Evolutionary conservation across 2,329 filamentous ascomycete species (phyloP).

Genomic region (Exophiala calicioides): DNA sequence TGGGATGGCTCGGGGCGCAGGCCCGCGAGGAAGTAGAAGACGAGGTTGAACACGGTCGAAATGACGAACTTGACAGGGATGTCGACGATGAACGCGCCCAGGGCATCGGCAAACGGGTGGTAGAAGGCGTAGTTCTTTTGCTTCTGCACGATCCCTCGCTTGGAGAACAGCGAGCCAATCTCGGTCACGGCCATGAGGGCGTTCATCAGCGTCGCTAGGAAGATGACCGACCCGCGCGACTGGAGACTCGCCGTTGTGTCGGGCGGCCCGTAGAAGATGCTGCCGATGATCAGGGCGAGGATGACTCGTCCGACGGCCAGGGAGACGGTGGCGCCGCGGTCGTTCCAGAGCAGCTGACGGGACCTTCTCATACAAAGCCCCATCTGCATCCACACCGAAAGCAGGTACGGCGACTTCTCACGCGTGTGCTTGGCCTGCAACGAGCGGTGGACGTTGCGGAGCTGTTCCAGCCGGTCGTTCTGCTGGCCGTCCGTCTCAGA

Average conservation of each 20-base stretch:
- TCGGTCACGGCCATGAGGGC: constrained; percentile 65
- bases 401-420: constrained; percentile 57
- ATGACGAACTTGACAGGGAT: constrained; percentile 61
- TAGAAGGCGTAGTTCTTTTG: constrained; percentile 61
- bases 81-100: constrained; percentile 51
- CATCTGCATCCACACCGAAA: constrained; percentile 56
- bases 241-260: constrained; percentile 61
- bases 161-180: constrained; percentile 63
- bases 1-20: constrained; percentile 52
- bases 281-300: constrained; percentile 65
- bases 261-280: constrained; percentile 66
- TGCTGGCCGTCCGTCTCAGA: constrained; percentile 49
- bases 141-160: constrained; percentile 61
- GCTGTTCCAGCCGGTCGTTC: constrained; percentile 58
- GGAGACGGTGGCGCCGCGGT: constrained; percentile 53
- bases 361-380: constrained; percentile 58
- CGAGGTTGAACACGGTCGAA: constrained; percentile 58
- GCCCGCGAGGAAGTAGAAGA: constrained; percentile 66
- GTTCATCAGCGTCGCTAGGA: constrained; percentile 64
- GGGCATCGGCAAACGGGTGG: constrained; percentile 52
- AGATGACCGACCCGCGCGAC: constrained; percentile 63
- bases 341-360: constrained; percentile 66
- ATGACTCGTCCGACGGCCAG: constrained; percentile 62
- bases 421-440: constrained; percentile 60
- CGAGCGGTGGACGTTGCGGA: constrained; percentile 53